Base-by-base conservation (phyloP, 1,139 yeast species). In the Blastobotrys indianensis region DNA sequence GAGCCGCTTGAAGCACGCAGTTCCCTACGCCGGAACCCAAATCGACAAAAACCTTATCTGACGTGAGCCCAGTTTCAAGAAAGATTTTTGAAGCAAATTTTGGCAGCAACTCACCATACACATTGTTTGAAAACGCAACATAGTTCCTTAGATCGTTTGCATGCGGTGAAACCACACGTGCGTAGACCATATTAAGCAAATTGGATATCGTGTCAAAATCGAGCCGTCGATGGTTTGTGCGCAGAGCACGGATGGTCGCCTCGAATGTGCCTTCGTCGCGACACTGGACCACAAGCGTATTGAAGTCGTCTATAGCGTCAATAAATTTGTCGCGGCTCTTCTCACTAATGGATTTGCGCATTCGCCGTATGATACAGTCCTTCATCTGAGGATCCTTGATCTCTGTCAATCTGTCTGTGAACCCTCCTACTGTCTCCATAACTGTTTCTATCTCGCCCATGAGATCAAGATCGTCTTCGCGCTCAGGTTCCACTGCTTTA, bases 1-100 rank as follows among this genome's bases (percentile, higher is more conserved):
- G 66, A 0, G 96, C 88, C 0, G 96, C 95, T 63, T 88, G 97
- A 43, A 88, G 74, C 0, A 85, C 83, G 46, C 96, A 86, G 60
- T 88, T 88, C 0, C 96, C 97, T 3, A 90, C 97, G 4, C 97
- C 97, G 0, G 95, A 86, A 0, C 97, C 97, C 33, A 90, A 70
- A 64, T 85, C 97, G 51, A 88, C 80, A 59, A 87, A 88, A 20
- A 72, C 75, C 44, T 78, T 76, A 1, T 65, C 64, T 1, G 80
- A 73, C 31, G 67, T 64, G 42, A 87, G 68, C 1, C 71, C 73
- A 37, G 88, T 83, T 58, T 85, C 77, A 3, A 76, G 69, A 55
- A 84, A 79, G 1, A 85, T 82, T 54, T 75, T 79, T 43, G 87
- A 75, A 34, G 85, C 72, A 57, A 88, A 86, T 3, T 76, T 72